Conservation (phyloP, 2,329 filamentous ascomycete genomes). For the Talaromyces sp. region DNA sequence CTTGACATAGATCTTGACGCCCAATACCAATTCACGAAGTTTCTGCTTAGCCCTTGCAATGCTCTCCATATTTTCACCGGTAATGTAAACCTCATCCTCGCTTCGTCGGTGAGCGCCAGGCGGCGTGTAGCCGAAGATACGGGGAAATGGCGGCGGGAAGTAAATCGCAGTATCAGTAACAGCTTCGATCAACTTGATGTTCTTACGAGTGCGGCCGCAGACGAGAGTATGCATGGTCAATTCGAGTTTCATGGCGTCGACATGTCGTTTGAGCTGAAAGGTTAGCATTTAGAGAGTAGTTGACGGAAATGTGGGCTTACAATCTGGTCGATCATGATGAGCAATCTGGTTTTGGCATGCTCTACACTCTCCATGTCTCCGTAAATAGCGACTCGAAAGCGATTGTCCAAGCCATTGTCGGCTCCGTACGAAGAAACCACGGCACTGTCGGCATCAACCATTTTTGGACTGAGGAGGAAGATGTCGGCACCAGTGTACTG, state of each 20-base stretch:
- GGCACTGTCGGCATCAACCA: constrained; percentile 72
- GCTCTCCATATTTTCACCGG: constrained; percentile 78
- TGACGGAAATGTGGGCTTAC: constrained; percentile 47
- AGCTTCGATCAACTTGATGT: constrained; percentile 97
- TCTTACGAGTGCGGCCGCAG: constrained; percentile 90
- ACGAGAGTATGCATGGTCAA: constrained; percentile 86
- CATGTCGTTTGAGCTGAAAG: constrained; percentile 54
- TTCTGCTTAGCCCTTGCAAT: constrained; percentile 89
- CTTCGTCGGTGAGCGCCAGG: constrained; percentile 77
- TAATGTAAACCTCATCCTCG: constrained; percentile 91
- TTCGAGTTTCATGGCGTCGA: constrained; percentile 80
- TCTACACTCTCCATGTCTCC: constrained; percentile 93
- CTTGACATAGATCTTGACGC: constrained; percentile 83
- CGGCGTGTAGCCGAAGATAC: constrained; percentile 86
- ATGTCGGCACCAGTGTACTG: constrained; percentile 92
- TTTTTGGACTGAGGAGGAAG: constrained; percentile 88
- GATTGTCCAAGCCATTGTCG: constrained; percentile 75
- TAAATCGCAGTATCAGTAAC: constrained; percentile 96
- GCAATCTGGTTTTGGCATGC: constrained; percentile 90
- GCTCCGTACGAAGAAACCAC: constrained; percentile 72
- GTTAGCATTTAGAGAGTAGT: constrained; percentile 15
- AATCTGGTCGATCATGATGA: constrained; percentile 96
- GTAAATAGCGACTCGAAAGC: constrained; percentile 90
- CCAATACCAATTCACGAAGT: constrained; percentile 78
- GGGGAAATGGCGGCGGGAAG: constrained; percentile 91